phyloP scores from a whole-genome alignment of 164 flowering plant species.

The Buxus sempervirens region DNA sequence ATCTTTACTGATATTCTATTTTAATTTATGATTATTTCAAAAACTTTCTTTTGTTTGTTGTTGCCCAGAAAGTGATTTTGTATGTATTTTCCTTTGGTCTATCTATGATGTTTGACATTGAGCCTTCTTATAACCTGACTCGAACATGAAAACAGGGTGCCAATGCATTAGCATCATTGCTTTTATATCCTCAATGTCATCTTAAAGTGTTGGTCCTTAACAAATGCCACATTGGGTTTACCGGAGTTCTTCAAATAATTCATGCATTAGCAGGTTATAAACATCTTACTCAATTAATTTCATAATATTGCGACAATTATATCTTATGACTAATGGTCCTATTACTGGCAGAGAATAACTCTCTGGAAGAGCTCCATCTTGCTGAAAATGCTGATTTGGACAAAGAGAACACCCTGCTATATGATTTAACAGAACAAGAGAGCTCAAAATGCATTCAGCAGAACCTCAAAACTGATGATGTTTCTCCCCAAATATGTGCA shows the following conservation, averaged over 20 bases:
- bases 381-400: conserved; percentile 48
- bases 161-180: conserved; percentile 46
- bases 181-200: conserved; percentile 51
- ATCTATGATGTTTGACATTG: background rate
- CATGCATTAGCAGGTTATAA: conserved; percentile 61
- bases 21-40: background rate
- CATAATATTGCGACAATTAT: background rate
- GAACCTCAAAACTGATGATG: conserved; percentile 11
- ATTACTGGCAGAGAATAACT: conserved; percentile 42
- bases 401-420: conserved; percentile 11
- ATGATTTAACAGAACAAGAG: conserved; percentile 11
- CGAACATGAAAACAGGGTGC: conserved; percentile 50
- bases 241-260: conserved; percentile 53
- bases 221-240: conserved; percentile 68
- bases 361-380: conserved; percentile 78
- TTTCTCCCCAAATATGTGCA: conserved; percentile 15
- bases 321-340: background rate
- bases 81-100: too few species aligned
- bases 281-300: conserved; percentile 1
- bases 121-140: conserved; percentile 4
- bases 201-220: conserved; percentile 55
- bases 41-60: background rate
- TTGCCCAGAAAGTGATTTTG: background rate
- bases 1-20: background rate
- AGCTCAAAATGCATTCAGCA: conserved; percentile 18